Evolutionary conservation across 805 yeast genomes (phyloP).

Genomic region (Saccharomycopsis sp.): DNA sequence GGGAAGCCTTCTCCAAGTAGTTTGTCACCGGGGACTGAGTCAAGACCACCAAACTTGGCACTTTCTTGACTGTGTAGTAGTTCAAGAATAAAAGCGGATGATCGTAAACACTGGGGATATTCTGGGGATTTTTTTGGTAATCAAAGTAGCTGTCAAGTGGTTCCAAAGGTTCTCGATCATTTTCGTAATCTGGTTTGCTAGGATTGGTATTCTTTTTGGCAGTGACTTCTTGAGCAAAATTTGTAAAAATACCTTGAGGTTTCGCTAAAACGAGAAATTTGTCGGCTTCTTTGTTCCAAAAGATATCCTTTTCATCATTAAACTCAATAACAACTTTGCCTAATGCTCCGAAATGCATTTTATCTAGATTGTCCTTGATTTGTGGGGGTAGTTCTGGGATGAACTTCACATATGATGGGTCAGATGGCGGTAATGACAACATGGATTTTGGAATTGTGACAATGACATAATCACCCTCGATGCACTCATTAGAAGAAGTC

Average conservation of each 20-base stretch:
- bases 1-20: slow-evolving; percentile 32
- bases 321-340: slow-evolving; percentile 73
- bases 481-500: slow-evolving; percentile 26
- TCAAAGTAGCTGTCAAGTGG: slow-evolving; percentile 18
- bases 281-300: slow-evolving; percentile 52
- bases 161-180: slow-evolving; percentile 8
- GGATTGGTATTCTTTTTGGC: slow-evolving; percentile 4
- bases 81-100: slow-evolving; percentile 56
- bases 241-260: slow-evolving; percentile 24
- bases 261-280: slow-evolving; percentile 39
- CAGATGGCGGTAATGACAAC: slow-evolving; percentile 33
- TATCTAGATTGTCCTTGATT: slow-evolving; percentile 35
- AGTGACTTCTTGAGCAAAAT: slow-evolving; percentile 3
- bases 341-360: slow-evolving; percentile 53
- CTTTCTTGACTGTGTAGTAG: slow-evolving; percentile 37
- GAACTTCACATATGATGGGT: slow-evolving; percentile 45
- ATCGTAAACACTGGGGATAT: slow-evolving; percentile 40
- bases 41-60: slow-evolving; percentile 50
- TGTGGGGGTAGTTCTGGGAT: slow-evolving; percentile 43
- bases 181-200: slow-evolving; percentile 9
- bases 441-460: slow-evolving; percentile 76
- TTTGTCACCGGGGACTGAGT: slow-evolving; percentile 69
- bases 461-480: slow-evolving; percentile 46
- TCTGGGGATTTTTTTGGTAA: slow-evolving; percentile 20
- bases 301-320: slow-evolving; percentile 32